Conservation (phyloP, 2,329 filamentous ascomycete species). For the Penicillium paneum region DNA sequence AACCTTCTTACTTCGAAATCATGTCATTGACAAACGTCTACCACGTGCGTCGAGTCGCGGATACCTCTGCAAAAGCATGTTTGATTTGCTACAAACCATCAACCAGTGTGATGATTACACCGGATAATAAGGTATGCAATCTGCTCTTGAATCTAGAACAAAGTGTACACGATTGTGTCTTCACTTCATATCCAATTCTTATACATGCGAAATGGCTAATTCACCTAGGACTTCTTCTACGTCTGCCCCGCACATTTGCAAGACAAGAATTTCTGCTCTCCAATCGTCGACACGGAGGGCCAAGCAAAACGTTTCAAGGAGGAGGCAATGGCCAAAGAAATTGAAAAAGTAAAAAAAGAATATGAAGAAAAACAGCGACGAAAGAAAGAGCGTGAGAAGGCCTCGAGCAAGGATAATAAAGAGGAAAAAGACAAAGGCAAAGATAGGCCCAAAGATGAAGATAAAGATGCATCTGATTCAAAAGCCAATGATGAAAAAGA, state of each 20-base stretch:
- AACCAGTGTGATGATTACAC: conserved; percentile 80
- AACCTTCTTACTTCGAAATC: too few relatives aligned
- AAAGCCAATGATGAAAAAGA: conserved; percentile 43
- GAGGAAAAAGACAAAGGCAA: conserved; percentile 45
- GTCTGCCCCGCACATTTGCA: conserved; percentile 79
- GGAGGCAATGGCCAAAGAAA: conserved; percentile 44
- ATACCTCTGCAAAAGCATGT: conserved; percentile 77
- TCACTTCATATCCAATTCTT: neutral
- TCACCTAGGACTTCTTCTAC: conserved; percentile 78
- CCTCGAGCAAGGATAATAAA: conserved; percentile 50
- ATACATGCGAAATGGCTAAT: neutral
- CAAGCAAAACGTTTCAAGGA: conserved; percentile 44
- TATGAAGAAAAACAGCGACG: conserved; percentile 76
- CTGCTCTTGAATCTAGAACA: neutral
- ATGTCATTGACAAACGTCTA: conserved; percentile 69
- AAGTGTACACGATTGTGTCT: neutral
- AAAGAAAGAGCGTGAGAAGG: conserved; percentile 58
- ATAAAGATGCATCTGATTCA: conserved; percentile 40
- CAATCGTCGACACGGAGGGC: conserved; percentile 47
- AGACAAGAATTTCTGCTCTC: conserved; percentile 73
- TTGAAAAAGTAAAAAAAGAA: conserved; percentile 48
- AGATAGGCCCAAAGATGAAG: conserved; percentile 43
- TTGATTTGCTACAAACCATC: conserved; percentile 89
- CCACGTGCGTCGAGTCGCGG: conserved; percentile 80
- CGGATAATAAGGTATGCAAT: conserved; percentile 74